A percentile compares a stretch with the other conserved stretches of the same genome.
These are phyloP conservation scores for Picochlorum sp. DNA, from an alignment of 139 green algal species.

Conservation along the genomic window DNA sequence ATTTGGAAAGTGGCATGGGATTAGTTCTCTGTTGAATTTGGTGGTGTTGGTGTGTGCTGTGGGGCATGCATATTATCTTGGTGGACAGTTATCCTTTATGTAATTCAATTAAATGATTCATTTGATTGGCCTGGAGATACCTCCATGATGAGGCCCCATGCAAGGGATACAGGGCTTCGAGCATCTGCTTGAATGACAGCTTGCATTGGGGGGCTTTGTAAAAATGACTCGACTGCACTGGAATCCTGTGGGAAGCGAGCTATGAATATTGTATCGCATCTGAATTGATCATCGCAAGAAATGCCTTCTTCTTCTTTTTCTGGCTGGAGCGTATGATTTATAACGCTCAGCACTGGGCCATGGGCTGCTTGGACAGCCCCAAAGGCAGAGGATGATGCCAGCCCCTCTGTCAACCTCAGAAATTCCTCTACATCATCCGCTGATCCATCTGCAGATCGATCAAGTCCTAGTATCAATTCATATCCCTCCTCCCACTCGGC, in stretches of 20 bases:
- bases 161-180: slow-evolving; percentile 1
- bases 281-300: not conserved
- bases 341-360: not conserved
- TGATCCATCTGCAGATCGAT: not conserved
- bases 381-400: slow-evolving; percentile 23
- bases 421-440: slow-evolving; percentile 13
- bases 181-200: slow-evolving; percentile 18
- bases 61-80: slow-evolving; percentile 41
- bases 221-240: slow-evolving; percentile 10
- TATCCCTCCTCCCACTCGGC: slow-evolving; percentile 20
- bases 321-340: not conserved
- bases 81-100: slow-evolving; percentile 9
- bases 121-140: slow-evolving; percentile 3
- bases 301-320: not conserved
- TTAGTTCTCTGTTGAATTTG: slow-evolving; percentile 51
- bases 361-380: slow-evolving; percentile 19
- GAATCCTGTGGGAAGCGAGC: not conserved
- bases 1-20: slow-evolving; percentile 52
- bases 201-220: slow-evolving; percentile 15
- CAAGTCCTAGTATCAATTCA: slow-evolving; percentile 17
- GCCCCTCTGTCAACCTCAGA: slow-evolving; percentile 14
- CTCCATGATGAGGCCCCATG: slow-evolving; percentile 11
- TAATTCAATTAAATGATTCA: slow-evolving; percentile 2
- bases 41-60: slow-evolving; percentile 34
- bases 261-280: not conserved